These are phyloP conservation scores for Talaromyces nanjingensis DNA, from an alignment of 495 filamentous ascomycete genomes.

Conservation along the genomic window DNA sequence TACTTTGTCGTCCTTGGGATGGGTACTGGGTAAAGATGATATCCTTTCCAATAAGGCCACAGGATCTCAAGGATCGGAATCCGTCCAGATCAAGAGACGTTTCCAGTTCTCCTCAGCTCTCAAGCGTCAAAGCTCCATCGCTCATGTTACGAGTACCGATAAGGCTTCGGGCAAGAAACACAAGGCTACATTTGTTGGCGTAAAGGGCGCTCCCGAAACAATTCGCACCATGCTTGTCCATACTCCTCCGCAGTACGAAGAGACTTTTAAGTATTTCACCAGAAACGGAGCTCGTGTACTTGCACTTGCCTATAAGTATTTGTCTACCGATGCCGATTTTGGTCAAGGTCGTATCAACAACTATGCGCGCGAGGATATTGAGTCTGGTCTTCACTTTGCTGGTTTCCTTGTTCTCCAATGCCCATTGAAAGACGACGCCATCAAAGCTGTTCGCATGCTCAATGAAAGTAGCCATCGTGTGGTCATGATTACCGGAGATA, in stretches of 20 bases:
- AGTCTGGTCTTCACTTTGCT: constrained; percentile 77
- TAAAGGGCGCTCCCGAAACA: constrained; percentile 96
- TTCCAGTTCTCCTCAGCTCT: constrained; percentile 98
- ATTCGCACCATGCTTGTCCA: constrained; percentile 86
- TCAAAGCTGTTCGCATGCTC: constrained; percentile 88
- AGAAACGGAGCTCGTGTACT: constrained; percentile 90
- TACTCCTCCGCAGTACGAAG: constrained; percentile 84
- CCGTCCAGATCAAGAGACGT: constrained; percentile 87
- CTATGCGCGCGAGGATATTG: constrained; percentile 84
- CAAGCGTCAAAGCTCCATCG: constrained; percentile 92
- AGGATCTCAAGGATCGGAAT: constrained; percentile 39
- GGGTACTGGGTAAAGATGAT: constrained; percentile 84
- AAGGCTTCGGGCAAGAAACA: constrained; percentile 62
- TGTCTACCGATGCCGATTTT: constrained; percentile 72
- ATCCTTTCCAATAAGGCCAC: constrained; percentile 50
- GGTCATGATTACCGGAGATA: constrained; percentile 99
- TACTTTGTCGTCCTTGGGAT: constrained; percentile 80
- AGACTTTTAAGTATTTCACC: constrained; percentile 97
- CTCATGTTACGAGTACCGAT: constrained; percentile 63
- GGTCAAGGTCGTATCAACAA: constrained; percentile 83
- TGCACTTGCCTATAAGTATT: constrained; percentile 87
- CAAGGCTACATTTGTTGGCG: constrained; percentile 80
- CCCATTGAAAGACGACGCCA: constrained; percentile 93
- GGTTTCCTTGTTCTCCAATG: constrained; percentile 95
- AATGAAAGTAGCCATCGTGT: constrained; percentile 98